These are phyloP conservation scores for Fragaria ananassa DNA, from an alignment of 306 rosid species.

Conservation along the genomic window DNA sequence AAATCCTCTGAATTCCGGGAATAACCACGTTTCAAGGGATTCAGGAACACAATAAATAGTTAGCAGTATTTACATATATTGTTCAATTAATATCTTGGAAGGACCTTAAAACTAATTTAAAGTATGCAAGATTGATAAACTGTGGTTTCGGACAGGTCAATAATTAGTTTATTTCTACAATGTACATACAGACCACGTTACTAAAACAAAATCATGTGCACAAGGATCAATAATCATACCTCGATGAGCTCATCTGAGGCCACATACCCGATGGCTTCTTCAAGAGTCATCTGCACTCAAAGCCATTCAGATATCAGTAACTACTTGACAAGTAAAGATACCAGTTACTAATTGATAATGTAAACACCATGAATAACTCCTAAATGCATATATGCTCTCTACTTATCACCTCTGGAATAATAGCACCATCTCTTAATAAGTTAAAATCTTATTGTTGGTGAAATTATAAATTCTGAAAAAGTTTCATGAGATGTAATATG, in stretches of 20 bases:
- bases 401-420: not conserved
- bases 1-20: not conserved
- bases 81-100: not conserved
- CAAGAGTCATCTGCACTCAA: constrained; percentile 79
- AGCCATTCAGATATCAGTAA: constrained; percentile 30
- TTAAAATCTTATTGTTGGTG: not conserved
- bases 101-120: not conserved
- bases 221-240: constrained; percentile 35
- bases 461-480: not conserved
- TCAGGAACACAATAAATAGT: not conserved
- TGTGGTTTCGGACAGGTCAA: not conserved
- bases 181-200: not conserved
- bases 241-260: constrained; percentile 96
- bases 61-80: not conserved
- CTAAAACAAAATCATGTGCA: not conserved
- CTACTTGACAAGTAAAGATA: not conserved
- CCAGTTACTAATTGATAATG: constrained; percentile 10
- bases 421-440: not conserved
- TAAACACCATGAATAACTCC: not conserved
- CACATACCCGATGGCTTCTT: constrained; percentile 96
- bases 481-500: not conserved
- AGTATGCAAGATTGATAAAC: not conserved
- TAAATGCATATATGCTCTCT: not conserved
- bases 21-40: not conserved
- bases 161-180: not conserved